Conservation (phyloP, 352 stramenopile genomes). For the Globisporangium yorkense region DNA sequence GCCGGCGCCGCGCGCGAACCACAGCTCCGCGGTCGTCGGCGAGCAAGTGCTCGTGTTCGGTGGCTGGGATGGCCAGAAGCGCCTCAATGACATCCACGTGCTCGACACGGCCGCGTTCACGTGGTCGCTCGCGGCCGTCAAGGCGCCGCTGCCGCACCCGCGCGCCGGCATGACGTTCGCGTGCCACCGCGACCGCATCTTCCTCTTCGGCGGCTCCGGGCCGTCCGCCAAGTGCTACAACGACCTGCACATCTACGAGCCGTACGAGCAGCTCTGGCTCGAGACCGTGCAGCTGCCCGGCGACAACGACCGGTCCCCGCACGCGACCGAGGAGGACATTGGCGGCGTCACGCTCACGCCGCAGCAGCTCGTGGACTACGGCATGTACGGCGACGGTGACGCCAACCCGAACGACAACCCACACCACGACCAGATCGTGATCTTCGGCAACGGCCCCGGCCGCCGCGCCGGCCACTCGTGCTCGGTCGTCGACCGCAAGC, state of each 20-base stretch:
- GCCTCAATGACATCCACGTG: slow-evolving; percentile 95
- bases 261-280: slow-evolving; percentile 12
- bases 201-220: slow-evolving; percentile 93
- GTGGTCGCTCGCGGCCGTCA: slow-evolving; percentile 77
- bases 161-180: slow-evolving; percentile 95
- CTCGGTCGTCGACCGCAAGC: slow-evolving; percentile 89
- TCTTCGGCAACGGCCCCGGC: slow-evolving; percentile 84
- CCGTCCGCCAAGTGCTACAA: slow-evolving; percentile 94
- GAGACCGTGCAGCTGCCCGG: slow-evolving; percentile 14
- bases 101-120: slow-evolving; percentile 86
- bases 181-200: slow-evolving; percentile 86
- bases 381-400: slow-evolving; percentile 20
- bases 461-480: slow-evolving; percentile 92
- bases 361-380: slow-evolving; percentile 19
- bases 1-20: slow-evolving; percentile 90
- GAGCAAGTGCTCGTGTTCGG: slow-evolving; percentile 92
- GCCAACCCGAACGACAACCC: slow-evolving; percentile 69
- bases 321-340: slow-evolving; percentile 3
- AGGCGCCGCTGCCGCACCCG: slow-evolving; percentile 79
- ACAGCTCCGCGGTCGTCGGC: slow-evolving; percentile 90
- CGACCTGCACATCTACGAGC: slow-evolving; percentile 56
- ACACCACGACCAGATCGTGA: slow-evolving; percentile 66
- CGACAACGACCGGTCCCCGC: slow-evolving; percentile 6
- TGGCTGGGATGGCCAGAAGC: slow-evolving; percentile 90
- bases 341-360: slow-evolving; percentile 18